Conservation (phyloP, 768 basidiomycete species). For the Suillus clintonianus region DNA sequence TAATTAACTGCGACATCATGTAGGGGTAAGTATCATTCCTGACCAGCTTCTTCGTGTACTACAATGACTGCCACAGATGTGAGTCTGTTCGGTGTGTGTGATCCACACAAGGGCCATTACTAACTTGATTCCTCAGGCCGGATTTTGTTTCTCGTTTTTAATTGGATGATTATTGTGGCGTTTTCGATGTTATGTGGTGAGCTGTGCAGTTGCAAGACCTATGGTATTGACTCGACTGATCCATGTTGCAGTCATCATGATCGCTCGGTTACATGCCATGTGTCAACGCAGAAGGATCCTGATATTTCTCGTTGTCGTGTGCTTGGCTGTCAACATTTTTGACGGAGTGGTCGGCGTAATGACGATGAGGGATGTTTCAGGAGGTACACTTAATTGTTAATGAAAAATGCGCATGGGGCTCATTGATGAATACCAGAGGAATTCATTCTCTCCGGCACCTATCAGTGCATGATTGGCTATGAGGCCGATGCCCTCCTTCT, state of each 20-base stretch:
- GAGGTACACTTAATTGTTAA: neutral
- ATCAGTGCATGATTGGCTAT: neutral
- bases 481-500: neutral
- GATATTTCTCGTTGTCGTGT: neutral
- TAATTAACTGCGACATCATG: neutral
- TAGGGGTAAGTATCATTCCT: neutral
- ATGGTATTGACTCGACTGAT: neutral
- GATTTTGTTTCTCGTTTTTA: neutral
- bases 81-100: neutral
- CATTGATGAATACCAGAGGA: neutral
- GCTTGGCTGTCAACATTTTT: neutral
- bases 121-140: neutral
- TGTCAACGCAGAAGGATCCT: neutral
- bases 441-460: neutral
- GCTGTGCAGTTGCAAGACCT: neutral
- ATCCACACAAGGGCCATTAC: neutral
- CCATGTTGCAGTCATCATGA: neutral
- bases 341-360: neutral
- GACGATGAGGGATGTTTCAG: neutral
- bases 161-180: neutral
- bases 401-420: neutral
- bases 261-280: neutral
- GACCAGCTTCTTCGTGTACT: no score
- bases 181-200: neutral
- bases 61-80: neutral